Evolutionary conservation across 257 asterid species (phyloP), one percentile per base, ranked within the genome.

Genomic region (Fraxinus excelsior): DNA sequence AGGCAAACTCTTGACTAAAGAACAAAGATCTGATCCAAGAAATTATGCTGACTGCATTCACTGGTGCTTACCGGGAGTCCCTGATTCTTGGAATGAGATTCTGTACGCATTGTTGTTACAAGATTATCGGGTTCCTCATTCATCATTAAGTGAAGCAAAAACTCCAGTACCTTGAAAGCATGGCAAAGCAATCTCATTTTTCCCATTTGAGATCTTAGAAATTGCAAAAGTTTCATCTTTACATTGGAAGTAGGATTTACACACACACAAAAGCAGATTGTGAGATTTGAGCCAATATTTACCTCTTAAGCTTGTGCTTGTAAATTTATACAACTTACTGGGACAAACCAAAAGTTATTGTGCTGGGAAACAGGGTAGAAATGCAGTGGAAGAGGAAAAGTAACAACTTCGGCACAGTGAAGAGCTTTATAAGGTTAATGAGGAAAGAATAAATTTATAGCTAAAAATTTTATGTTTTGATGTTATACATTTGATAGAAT

Each of bases 61-160:
- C 81, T 95, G 99, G 99, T 95, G 99, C 91, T 86, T 91, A 79
- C 98, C 99, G 0, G 98, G 98, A 77, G 93, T 95, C 8, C 96
- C 98, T 56, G 98, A 93, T 76, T 78, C 88, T 5, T 95, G 99
- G 98, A 93, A 95, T 62, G 90, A 93, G 80, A 89, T 93, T 49
- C 42, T 92, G 71, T 95, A 91, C 74, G 89, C 94, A 6, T 69
- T 86, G 76, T 92, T 92, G 2, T 68, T 91, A 75, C 97, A 92
- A 84, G 98, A 92, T 82, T 90, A 91, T 78, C 88, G 85, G 25
- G 66, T 37, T 29, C 77, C 29, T 31, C 66, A 1, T 62, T 8
- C 29, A 60, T 25, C 60, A 7, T 74, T 5, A 25, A 23, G 32
- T 38, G 34, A 21, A 26, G 34, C 31, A 70, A 11, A 70, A 6